phyloP scores from a whole-genome alignment of 805 yeast species.

The Nakazawaea wyomingensis region DNA sequence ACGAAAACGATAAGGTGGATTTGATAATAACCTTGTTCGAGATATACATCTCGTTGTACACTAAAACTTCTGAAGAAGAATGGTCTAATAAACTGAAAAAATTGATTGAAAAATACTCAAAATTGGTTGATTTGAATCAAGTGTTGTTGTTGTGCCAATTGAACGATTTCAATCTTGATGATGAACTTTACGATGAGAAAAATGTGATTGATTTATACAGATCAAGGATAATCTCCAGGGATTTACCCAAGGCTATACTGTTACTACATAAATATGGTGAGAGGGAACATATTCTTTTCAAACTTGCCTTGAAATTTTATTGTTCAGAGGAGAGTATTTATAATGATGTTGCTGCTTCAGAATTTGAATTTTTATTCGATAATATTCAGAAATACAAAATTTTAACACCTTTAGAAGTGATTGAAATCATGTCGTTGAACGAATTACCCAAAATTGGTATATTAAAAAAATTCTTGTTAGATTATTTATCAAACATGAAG shows the following conservation, averaged over 20 bases:
- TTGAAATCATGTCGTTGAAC: slow-evolving; percentile 60
- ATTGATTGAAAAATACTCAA: slow-evolving; percentile 37
- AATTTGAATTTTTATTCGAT: slow-evolving; percentile 43
- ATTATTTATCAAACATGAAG: slow-evolving; percentile 52
- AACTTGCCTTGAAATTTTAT: slow-evolving; percentile 57
- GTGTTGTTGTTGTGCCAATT: slow-evolving; percentile 54
- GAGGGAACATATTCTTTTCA: slow-evolving; percentile 58
- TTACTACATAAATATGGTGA: slow-evolving; percentile 57
- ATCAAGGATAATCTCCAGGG: slow-evolving; percentile 52
- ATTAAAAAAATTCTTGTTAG: slow-evolving; percentile 62
- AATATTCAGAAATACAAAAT: slow-evolving; percentile 47
- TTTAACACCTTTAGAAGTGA: slow-evolving; percentile 70
- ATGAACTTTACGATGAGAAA: slow-evolving; percentile 30
- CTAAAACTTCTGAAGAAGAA: slow-evolving; percentile 19
- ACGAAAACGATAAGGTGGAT: slow-evolving; percentile 62
- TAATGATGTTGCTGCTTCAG: slow-evolving; percentile 46
- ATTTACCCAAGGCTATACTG: slow-evolving; percentile 51
- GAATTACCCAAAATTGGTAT: slow-evolving; percentile 67
- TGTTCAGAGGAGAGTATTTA: slow-evolving; percentile 50
- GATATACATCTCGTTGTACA: slow-evolving; percentile 63
- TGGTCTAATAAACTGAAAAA: slow-evolving; percentile 67
- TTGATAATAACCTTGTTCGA: slow-evolving; percentile 77
- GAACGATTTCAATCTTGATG: slow-evolving; percentile 48
- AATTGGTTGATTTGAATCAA: slow-evolving; percentile 49
- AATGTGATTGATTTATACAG: slow-evolving; percentile 63